Evolutionary conservation across 2,329 filamentous ascomycete species (phyloP).

Genomic region (Achaetomium macrosporum): DNA sequence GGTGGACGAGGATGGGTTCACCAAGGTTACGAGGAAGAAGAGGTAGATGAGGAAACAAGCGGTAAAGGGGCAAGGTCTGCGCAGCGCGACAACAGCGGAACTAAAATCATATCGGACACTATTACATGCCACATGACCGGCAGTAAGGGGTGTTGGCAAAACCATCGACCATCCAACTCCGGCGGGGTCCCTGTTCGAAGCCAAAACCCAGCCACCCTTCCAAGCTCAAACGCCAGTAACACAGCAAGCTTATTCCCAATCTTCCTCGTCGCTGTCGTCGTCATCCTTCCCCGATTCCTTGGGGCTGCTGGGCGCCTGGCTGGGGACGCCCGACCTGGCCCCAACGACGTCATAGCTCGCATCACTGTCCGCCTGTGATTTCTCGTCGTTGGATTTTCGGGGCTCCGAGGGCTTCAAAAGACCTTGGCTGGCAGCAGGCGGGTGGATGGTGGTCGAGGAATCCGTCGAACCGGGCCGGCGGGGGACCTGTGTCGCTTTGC

Average conservation of each 20-base stretch:
- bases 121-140: neutral
- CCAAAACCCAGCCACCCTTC: neutral
- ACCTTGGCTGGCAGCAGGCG: conserved; percentile 31
- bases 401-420: conserved; percentile 58
- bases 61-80: neutral
- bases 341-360: conserved; percentile 93
- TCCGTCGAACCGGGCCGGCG: conserved; percentile 44
- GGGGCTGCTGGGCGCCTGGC: conserved; percentile 66
- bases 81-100: neutral
- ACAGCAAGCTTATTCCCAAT: conserved; percentile 58
- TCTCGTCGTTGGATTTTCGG: conserved; percentile 77
- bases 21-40: conserved; percentile 66
- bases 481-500: conserved; percentile 27
- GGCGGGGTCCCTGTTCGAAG: neutral
- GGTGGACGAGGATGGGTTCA: conserved; percentile 78
- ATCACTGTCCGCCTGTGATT: conserved; percentile 87
- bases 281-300: conserved; percentile 49
- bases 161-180: conserved; percentile 9
- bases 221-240: neutral
- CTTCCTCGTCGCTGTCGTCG: conserved; percentile 61
- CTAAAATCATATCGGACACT: neutral
- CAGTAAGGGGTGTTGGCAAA: neutral
- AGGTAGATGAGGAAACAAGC: conserved; percentile 38
- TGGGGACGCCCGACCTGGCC: conserved; percentile 67
- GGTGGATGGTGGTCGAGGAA: conserved; percentile 58